Evolutionary conservation across 148 eudicot species (phyloP).

Genomic region (Silene latifolia): DNA sequence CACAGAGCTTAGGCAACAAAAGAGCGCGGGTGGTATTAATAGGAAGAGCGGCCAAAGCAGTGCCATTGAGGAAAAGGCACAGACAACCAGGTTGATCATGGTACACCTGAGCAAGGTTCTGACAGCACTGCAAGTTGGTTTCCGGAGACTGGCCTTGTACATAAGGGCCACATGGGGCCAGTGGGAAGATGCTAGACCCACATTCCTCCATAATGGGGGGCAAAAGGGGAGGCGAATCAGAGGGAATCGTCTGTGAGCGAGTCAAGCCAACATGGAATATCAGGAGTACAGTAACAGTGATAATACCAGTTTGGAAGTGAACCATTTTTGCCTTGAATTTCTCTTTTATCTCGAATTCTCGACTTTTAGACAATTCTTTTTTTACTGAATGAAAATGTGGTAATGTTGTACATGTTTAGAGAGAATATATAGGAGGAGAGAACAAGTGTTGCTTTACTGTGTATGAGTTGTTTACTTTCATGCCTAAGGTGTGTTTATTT

Average conservation of each 20-base stretch:
- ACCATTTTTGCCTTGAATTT: slow-evolving; percentile 20
- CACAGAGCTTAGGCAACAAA: slow-evolving; percentile 54
- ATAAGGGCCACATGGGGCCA: slow-evolving; percentile 54
- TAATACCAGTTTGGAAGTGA: not conserved
- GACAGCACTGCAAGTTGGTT: slow-evolving; percentile 52
- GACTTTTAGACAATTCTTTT: not conserved
- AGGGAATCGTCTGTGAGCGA: slow-evolving; percentile 28
- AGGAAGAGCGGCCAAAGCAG: slow-evolving; percentile 52
- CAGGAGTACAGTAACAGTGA: slow-evolving; percentile 19
- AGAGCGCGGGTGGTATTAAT: slow-evolving; percentile 60
- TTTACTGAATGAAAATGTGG: not conserved
- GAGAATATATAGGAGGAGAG: slow-evolving; percentile 20
- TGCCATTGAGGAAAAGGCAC: slow-evolving; percentile 57
- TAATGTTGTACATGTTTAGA: not conserved
- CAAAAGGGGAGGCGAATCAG: slow-evolving; percentile 27
- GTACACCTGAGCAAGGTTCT: slow-evolving; percentile 38
- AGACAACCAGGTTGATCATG: slow-evolving; percentile 43
- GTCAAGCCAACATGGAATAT: slow-evolving; percentile 16
- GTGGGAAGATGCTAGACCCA: slow-evolving; percentile 38
- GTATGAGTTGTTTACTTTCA: slow-evolving; percentile 27
- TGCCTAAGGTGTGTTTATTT: slow-evolving; percentile 34
- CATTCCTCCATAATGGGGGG: slow-evolving; percentile 39
- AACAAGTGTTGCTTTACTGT: slow-evolving; percentile 6
- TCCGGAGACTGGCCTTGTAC: slow-evolving; percentile 49
- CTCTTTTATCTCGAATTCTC: not conserved